A percentile compares a stretch with the other conserved stretches of the same genome.
phyloP scores from a whole-genome alignment of 2,329 filamentous ascomycete species.

The Cladophialophora yegresii region DNA sequence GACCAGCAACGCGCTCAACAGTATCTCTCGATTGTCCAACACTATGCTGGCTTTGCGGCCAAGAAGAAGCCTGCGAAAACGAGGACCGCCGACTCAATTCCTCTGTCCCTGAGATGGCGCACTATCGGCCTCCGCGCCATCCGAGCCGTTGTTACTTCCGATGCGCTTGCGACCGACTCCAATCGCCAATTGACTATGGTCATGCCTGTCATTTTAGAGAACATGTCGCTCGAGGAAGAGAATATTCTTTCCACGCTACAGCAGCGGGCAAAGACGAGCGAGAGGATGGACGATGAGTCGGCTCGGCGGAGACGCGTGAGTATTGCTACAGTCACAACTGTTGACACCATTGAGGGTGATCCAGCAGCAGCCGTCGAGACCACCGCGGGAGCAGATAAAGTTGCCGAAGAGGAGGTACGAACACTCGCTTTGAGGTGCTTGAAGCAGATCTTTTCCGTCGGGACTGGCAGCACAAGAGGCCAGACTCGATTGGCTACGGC shows the following conservation, averaged over 20 bases:
- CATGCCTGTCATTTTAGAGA: constrained; percentile 82
- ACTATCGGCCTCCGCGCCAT: constrained; percentile 75
- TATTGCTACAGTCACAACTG: constrained; percentile 73
- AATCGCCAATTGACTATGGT: constrained; percentile 75
- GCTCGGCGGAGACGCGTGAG: constrained; percentile 70
- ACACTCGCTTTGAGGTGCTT: constrained; percentile 82
- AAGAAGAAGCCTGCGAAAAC: constrained; percentile 52
- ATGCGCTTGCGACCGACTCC: constrained; percentile 73
- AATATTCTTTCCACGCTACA: constrained; percentile 69
- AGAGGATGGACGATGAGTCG: constrained; percentile 67
- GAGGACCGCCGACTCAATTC: constrained; percentile 53
- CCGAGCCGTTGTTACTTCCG: constrained; percentile 76
- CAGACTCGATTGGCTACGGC: constrained; percentile 78
- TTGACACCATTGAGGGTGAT: constrained; percentile 68
- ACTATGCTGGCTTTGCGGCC: constrained; percentile 78
- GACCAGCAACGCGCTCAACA: constrained; percentile 80
- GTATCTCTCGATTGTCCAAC: constrained; percentile 77
- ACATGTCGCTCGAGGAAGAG: constrained; percentile 74
- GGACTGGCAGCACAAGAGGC: constrained; percentile 65
- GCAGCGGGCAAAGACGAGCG: constrained; percentile 66
- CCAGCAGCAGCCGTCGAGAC: constrained; percentile 69
- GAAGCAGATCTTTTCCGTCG: constrained; percentile 76
- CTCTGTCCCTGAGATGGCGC: constrained; percentile 76
- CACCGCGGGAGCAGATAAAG: constrained; percentile 81
- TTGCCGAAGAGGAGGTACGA: constrained; percentile 86